These are phyloP conservation scores for Patellaria atrata DNA, from an alignment of 495 filamentous ascomycete species.

Conservation along the genomic window DNA sequence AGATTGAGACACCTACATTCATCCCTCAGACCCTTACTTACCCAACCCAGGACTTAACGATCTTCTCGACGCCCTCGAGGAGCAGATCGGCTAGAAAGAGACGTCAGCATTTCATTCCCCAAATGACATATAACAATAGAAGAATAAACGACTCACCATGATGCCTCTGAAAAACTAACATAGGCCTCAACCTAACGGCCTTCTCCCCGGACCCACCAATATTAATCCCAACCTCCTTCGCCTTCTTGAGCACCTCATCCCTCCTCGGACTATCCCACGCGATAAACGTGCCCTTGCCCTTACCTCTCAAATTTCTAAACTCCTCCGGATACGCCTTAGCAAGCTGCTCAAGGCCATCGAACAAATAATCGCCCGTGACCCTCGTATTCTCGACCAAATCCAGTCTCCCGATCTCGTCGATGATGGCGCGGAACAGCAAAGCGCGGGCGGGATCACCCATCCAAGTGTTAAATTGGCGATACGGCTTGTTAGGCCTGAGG, in stretches of 20 bases:
- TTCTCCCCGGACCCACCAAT: slow-evolving; percentile 75
- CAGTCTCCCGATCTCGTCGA: slow-evolving; percentile 71
- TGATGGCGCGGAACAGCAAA: slow-evolving; percentile 82
- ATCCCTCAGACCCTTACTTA: too few species aligned
- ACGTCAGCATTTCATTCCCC: slow-evolving; percentile 17
- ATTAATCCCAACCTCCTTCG: slow-evolving; percentile 76
- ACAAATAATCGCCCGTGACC: slow-evolving; percentile 72
- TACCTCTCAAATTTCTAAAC: slow-evolving; percentile 80
- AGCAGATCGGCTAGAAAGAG: slow-evolving; percentile 41
- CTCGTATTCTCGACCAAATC: slow-evolving; percentile 73
- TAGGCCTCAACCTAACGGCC: slow-evolving; percentile 79
- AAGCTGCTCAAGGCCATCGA: slow-evolving; percentile 50
- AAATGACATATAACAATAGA: slow-evolving; percentile 5
- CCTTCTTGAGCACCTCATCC: slow-evolving; percentile 70
- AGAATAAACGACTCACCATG: slow-evolving; percentile 48
- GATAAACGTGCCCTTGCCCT: slow-evolving; percentile 93
- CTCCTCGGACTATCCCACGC: slow-evolving; percentile 82
- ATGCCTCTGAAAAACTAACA: slow-evolving; percentile 90
- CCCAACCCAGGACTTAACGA: slow-evolving; percentile 52
- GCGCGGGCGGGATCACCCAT: slow-evolving; percentile 94
- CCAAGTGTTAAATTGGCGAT: slow-evolving; percentile 99
- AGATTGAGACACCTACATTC: too few species aligned
- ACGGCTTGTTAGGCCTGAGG: slow-evolving; percentile 94
- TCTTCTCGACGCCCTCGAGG: slow-evolving; percentile 59
- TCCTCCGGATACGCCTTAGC: slow-evolving; percentile 63